These are phyloP conservation scores for Blastocystis sp. DNA, from an alignment of 352 stramenopile genomes.

Conservation along the genomic window DNA sequence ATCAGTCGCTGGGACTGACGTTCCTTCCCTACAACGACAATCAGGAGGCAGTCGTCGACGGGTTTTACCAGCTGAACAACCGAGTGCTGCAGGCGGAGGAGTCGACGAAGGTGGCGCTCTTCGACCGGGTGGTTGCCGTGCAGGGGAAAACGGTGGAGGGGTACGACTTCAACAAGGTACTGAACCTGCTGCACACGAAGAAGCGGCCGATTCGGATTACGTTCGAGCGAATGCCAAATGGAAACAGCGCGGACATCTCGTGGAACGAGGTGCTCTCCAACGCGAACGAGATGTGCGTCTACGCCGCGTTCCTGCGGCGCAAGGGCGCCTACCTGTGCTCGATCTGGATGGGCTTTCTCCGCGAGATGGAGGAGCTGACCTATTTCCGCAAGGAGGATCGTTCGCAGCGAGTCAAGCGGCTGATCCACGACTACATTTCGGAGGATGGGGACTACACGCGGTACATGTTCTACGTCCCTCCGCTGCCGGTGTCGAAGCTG, in stretches of 20 bases:
- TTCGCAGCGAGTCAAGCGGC: neutral
- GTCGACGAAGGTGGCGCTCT: slow-evolving; percentile 39
- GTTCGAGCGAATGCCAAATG: slow-evolving; percentile 9
- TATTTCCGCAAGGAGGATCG: neutral
- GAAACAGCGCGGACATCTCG: neutral
- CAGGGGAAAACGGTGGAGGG: slow-evolving; percentile 27
- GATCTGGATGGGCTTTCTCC: slow-evolving; percentile 42
- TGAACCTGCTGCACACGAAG: slow-evolving; percentile 25
- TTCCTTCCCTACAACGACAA: neutral
- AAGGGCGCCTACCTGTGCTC: slow-evolving; percentile 26
- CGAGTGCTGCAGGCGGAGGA: slow-evolving; percentile 27
- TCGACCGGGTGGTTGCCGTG: slow-evolving; percentile 41
- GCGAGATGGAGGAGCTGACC: slow-evolving; percentile 19
- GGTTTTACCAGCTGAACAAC: slow-evolving; percentile 35
- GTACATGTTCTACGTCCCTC: neutral
- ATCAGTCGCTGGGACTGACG: slow-evolving; percentile 42
- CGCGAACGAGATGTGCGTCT: neutral
- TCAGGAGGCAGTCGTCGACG: neutral
- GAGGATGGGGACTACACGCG: slow-evolving; percentile 1
- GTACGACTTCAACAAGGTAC: slow-evolving; percentile 1
- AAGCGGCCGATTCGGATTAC: slow-evolving; percentile 44
- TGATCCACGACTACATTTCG: slow-evolving; percentile 26
- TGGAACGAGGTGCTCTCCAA: slow-evolving; percentile 45
- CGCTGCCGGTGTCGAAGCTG: neutral
- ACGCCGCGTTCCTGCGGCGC: slow-evolving; percentile 16